Evolutionary conservation across 73 alveolate genomes (phyloP), one percentile per base, ranked within the genome.

Genomic region (Symbiodinium natans): DNA sequence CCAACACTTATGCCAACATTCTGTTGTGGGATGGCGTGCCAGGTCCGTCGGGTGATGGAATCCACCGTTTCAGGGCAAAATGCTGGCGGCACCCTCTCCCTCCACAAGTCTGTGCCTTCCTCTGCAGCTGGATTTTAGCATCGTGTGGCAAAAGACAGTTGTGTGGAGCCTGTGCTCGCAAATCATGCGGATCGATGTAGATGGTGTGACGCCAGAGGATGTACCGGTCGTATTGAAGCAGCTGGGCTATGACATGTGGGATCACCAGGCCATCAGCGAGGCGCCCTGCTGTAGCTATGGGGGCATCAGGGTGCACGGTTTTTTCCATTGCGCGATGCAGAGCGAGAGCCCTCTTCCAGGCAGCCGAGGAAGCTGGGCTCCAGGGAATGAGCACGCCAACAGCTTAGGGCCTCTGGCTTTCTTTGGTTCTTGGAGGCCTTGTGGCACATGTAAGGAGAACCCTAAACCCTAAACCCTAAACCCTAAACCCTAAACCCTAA

Each of bases 201-300:
- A n/a, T n/a, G n/a, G n/a, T n/a, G n/a, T n/a, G n/a, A n/a, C n/a
- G n/a, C n/a, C n/a, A n/a, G 84, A 54, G 84, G 84, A 56, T 3
- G 94, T 86, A 59, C 40, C 94, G 31, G 68, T 36, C 10, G 84
- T 86, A 36, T 34, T 86, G 63, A 75, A 80, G 68, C 84, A 88
- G 39, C 73, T 88, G 95, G 95, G 95, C 42, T 88, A 88, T 73
- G 46, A 56, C 86, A 52, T 88, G 15, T 88, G 95, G 95, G 95
- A 88, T 15, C 43, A 27, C 42, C 17, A 1, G 36, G 95, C 95
- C 86, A 88, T 88, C 52, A 29, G 17, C 42, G 95, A 88, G 42
- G 95, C 71, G 27, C 71, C 95, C 21, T 63, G 31, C 19, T 34
- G 36, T 27, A 52, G 1, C 21, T 11, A 52, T 21, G 19, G 10